These are phyloP conservation scores for Candida ovalis DNA, from an alignment of 805 yeast genomes.

Conservation along the genomic window DNA sequence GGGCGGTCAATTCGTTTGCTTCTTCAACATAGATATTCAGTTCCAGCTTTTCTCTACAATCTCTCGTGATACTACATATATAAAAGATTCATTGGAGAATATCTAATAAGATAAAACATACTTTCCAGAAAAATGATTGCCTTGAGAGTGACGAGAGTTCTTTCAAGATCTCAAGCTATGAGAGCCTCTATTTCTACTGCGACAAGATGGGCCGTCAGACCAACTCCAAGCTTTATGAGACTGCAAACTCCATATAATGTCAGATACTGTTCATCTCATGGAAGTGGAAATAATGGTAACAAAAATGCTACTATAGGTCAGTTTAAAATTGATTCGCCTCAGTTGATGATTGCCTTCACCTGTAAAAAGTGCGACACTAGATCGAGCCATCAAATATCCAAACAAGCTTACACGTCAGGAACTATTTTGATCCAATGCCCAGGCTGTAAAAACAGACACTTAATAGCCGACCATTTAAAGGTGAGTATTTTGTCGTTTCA, in stretches of 20 bases:
- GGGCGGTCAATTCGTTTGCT: not conserved
- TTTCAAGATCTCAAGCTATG: not conserved
- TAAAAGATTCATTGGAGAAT: too few species aligned
- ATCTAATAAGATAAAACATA: too few species aligned
- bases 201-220: not conserved
- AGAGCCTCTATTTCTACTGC: not conserved
- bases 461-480: slow-evolving; percentile 84
- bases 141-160: not conserved
- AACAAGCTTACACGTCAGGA: slow-evolving; percentile 85
- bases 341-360: slow-evolving; percentile 84
- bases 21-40: too few species aligned
- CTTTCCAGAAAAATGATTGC: not conserved
- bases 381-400: slow-evolving; percentile 86
- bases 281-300: not conserved
- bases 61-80: too few species aligned
- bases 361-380: slow-evolving; percentile 83
- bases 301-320: slow-evolving; percentile 7
- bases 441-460: slow-evolving; percentile 79
- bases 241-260: not conserved
- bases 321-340: slow-evolving; percentile 67
- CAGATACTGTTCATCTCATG: slow-evolving; percentile 9
- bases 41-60: too few species aligned
- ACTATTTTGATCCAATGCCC: slow-evolving; percentile 91
- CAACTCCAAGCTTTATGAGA: not conserved
- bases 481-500: slow-evolving; percentile 24